Conservation (phyloP, 2,329 filamentous ascomycete genomes). For the Arthroderma sp. region DNA sequence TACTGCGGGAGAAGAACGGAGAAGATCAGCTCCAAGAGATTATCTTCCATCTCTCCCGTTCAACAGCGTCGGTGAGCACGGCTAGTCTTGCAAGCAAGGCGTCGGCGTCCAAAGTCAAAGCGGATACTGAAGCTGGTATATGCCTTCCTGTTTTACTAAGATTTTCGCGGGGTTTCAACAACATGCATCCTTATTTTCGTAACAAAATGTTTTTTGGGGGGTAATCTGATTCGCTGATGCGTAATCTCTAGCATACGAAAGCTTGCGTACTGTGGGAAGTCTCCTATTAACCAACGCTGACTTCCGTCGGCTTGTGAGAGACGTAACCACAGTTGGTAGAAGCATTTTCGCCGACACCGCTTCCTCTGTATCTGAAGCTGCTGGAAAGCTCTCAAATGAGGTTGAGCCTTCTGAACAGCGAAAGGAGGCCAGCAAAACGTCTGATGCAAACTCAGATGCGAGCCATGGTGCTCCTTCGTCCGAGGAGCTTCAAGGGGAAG, state of each 20-base stretch:
- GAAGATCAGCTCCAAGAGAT: constrained; percentile 83
- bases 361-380: constrained; percentile 61
- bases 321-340: constrained; percentile 63
- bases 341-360: constrained; percentile 83
- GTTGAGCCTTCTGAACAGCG: constrained; percentile 56
- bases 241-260: constrained; percentile 52
- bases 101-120: constrained; percentile 49
- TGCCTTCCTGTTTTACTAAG: not conserved
- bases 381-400: constrained; percentile 58
- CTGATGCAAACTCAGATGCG: constrained; percentile 29
- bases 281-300: constrained; percentile 83
- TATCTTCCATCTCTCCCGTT: constrained; percentile 68
- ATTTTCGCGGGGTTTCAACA: no score
- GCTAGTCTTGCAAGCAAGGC: constrained; percentile 50
- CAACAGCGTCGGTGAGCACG: constrained; percentile 56
- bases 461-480: constrained; percentile 39
- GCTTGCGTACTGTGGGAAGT: constrained; percentile 67
- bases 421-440: constrained; percentile 37
- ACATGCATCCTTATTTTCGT: no score
- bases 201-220: no score
- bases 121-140: constrained; percentile 57
- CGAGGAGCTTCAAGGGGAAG: constrained; percentile 50
- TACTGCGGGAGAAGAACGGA: constrained; percentile 69
- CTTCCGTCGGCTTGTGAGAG: constrained; percentile 73
- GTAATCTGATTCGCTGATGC: no score